Evolutionary conservation across 2,329 filamentous ascomycete genomes (phyloP).

Genomic region (Hypoxylon rubiginosum): DNA sequence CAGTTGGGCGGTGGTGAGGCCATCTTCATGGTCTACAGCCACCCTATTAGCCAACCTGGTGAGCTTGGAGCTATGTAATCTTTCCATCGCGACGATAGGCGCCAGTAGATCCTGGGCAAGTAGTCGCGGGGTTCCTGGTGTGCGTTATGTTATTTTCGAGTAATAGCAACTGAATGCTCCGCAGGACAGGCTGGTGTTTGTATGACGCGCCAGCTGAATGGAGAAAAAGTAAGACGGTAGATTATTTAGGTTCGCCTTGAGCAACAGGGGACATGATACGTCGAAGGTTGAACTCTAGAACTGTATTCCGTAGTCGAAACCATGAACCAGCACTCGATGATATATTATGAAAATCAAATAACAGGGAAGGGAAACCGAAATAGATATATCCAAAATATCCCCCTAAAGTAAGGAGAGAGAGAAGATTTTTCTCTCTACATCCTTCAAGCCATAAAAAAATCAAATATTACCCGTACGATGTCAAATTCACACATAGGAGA

Average conservation of each 20-base stretch:
- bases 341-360: not conserved
- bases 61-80: slow-evolving; percentile 55
- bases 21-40: slow-evolving; percentile 80
- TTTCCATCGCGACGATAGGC: slow-evolving; percentile 46
- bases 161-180: slow-evolving; percentile 23
- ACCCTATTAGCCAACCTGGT: slow-evolving; percentile 69
- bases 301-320: too few relatives aligned
- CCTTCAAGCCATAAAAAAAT: slow-evolving; percentile 9
- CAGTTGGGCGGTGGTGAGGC: slow-evolving; percentile 81
- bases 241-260: slow-evolving; percentile 25
- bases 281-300: slow-evolving; percentile 29
- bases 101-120: slow-evolving; percentile 7
- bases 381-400: slow-evolving; percentile 10
- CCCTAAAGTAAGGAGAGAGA: slow-evolving; percentile 11
- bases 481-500: slow-evolving; percentile 7
- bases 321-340: slow-evolving; percentile 6
- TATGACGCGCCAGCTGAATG: slow-evolving; percentile 25
- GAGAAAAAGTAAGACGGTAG: slow-evolving; percentile 6
- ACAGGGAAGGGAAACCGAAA: slow-evolving; percentile 3
- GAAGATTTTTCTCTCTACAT: slow-evolving; percentile 31
- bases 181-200: slow-evolving; percentile 18
- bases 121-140: slow-evolving; percentile 4
- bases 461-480: slow-evolving; percentile 3
- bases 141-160: slow-evolving; percentile 37
- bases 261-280: slow-evolving; percentile 20